phyloP scores from a whole-genome alignment of 495 filamentous ascomycete species.

The Xylaria cubensis region DNA sequence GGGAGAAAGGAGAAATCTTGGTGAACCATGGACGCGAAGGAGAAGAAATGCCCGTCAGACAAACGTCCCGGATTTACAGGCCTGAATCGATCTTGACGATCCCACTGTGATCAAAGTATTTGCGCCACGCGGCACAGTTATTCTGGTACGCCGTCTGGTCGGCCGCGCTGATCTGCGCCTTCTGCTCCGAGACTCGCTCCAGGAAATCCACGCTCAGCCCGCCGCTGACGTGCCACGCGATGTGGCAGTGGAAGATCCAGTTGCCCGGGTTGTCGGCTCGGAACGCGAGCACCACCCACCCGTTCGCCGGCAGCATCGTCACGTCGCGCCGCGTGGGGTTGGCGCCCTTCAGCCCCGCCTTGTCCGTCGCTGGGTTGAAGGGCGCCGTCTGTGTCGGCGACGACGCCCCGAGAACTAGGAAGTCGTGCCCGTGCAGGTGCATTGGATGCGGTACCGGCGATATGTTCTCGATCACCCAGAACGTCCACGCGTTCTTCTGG shows the following conservation, averaged over 20 bases:
- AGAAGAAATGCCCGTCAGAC: background rate
- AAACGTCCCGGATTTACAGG: constrained; percentile 6
- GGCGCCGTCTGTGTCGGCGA: constrained; percentile 36
- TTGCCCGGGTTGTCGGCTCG: constrained; percentile 60
- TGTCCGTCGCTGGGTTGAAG: constrained; percentile 44
- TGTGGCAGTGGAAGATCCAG: constrained; percentile 64
- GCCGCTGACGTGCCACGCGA: constrained; percentile 54
- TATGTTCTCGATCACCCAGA: constrained; percentile 60
- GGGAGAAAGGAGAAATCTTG: background rate
- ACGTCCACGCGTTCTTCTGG: constrained; percentile 53
- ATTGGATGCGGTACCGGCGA: constrained; percentile 57
- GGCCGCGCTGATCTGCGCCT: constrained; percentile 1
- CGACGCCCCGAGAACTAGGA: constrained; percentile 61
- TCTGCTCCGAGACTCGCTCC: constrained; percentile 39
- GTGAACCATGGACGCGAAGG: background rate
- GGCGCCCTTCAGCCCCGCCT: constrained; percentile 37
- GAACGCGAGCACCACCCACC: constrained; percentile 59
- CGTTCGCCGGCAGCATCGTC: constrained; percentile 58
- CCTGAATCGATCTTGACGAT: constrained; percentile 25
- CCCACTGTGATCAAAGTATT: constrained; percentile 27
- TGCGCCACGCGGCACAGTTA: constrained; percentile 32
- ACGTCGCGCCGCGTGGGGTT: constrained; percentile 67
- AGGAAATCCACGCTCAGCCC: constrained; percentile 57
- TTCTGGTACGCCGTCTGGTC: constrained; percentile 20
- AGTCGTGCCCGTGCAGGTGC: constrained; percentile 66